Conservation (phyloP, 176 grass and related monocot genomes). For the Guadua angustifolia region DNA sequence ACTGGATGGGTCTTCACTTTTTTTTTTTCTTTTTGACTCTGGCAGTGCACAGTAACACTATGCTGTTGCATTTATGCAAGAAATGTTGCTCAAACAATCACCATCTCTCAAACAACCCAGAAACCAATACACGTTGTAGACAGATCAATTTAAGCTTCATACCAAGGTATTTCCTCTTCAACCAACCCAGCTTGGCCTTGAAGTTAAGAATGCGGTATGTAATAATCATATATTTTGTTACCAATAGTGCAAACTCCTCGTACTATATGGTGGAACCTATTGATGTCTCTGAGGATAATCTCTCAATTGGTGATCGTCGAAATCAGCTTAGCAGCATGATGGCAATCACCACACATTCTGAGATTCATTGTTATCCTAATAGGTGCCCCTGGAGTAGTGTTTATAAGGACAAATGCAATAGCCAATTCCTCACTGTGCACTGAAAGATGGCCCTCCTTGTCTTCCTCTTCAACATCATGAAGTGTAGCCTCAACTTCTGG, state of each 20-base stretch:
- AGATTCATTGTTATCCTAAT: constrained; percentile 80
- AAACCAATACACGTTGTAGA: constrained; percentile 8
- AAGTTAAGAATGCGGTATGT: constrained; percentile 11
- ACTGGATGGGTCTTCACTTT: background rate
- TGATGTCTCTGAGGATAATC: constrained; percentile 72
- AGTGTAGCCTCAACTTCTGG: constrained; percentile 62
- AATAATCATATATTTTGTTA: constrained; percentile 43
- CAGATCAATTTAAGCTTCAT: constrained; percentile 24
- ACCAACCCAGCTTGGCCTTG: background rate
- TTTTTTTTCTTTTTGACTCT: constrained; percentile 17
- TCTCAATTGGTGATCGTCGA: constrained; percentile 59
- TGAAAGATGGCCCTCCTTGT: constrained; percentile 74
- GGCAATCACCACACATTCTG: constrained; percentile 73
- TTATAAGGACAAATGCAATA: constrained; percentile 73
- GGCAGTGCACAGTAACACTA: background rate
- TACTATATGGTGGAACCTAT: constrained; percentile 76
- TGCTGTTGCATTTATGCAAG: too few relatives aligned
- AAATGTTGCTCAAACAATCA: constrained; percentile 20
- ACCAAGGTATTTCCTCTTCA: constrained; percentile 25
- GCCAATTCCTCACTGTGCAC: constrained; percentile 81
- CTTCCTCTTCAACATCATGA: constrained; percentile 93
- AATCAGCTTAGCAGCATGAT: constrained; percentile 68
- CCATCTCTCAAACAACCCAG: constrained; percentile 32
- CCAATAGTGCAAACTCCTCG: constrained; percentile 74
- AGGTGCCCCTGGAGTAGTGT: constrained; percentile 52